Percentiles rank a stretch among this genome's conserved stretches.
These are phyloP conservation scores for Huntiella decipiens DNA, from an alignment of 2,329 filamentous ascomycete species.

Conservation along the genomic window DNA sequence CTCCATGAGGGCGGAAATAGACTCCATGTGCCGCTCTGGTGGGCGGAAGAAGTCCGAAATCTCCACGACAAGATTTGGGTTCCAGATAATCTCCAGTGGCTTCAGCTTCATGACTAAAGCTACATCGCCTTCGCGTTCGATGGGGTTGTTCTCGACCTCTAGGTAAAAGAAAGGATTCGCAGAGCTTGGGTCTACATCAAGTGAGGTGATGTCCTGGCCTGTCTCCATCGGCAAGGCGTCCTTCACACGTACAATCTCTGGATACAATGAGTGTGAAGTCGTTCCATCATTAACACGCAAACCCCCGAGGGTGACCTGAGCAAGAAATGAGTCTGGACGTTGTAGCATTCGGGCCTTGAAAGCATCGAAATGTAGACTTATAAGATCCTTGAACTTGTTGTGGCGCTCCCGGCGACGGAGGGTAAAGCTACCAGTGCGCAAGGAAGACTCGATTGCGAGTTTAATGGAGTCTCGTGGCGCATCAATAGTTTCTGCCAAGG, in stretches of 20 bases:
- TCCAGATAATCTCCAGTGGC: slow-evolving; percentile 93
- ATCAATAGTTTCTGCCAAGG: slow-evolving; percentile 71
- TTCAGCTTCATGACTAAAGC: slow-evolving; percentile 81
- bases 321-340: slow-evolving; percentile 74
- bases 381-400: slow-evolving; percentile 45
- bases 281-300: slow-evolving; percentile 92
- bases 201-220: background rate
- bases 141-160: slow-evolving; percentile 82
- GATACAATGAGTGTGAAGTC: slow-evolving; percentile 74
- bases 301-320: slow-evolving; percentile 77
- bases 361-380: slow-evolving; percentile 83
- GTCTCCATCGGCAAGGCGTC: slow-evolving; percentile 38
- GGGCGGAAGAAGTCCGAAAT: slow-evolving; percentile 92
- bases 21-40: slow-evolving; percentile 95
- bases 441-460: slow-evolving; percentile 74
- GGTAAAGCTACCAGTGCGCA: slow-evolving; percentile 94
- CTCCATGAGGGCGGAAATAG: slow-evolving; percentile 88
- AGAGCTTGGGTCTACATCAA: background rate
- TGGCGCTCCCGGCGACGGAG: slow-evolving; percentile 62
- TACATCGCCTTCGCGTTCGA: slow-evolving; percentile 82
- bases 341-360: slow-evolving; percentile 84
- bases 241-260: slow-evolving; percentile 91
- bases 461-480: slow-evolving; percentile 82
- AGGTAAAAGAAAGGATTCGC: slow-evolving; percentile 77
- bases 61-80: slow-evolving; percentile 79